Evolutionary conservation across 2,329 filamentous ascomycete genomes (phyloP).

Genomic region (Aspergillus sp.): DNA sequence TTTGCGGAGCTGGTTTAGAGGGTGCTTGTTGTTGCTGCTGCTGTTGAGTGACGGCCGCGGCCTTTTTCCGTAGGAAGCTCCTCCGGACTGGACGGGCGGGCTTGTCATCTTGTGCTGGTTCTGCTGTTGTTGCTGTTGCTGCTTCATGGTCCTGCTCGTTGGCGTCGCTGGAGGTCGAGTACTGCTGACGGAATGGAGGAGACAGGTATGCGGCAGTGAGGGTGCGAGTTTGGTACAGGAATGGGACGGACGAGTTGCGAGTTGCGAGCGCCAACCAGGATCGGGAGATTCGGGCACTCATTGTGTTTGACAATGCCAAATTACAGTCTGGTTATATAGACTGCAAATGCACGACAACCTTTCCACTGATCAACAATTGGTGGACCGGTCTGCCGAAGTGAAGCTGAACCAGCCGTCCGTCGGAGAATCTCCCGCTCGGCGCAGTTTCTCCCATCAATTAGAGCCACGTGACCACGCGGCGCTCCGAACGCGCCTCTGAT

Average conservation of each 20-base stretch:
- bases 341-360: background rate
- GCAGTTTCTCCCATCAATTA: background rate
- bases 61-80: slow-evolving; percentile 18
- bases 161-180: background rate
- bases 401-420: background rate
- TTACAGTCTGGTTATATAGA: background rate
- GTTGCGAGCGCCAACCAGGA: slow-evolving; percentile 30
- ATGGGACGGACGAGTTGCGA: slow-evolving; percentile 56
- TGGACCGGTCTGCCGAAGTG: background rate
- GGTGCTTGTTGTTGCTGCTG: background rate
- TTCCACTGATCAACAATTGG: too few species aligned
- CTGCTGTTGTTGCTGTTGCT: background rate
- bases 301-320: slow-evolving; percentile 4
- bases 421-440: background rate
- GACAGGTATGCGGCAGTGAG: slow-evolving; percentile 36
- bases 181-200: slow-evolving; percentile 9
- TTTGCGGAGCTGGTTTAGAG: background rate
- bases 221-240: slow-evolving; percentile 72
- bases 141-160: background rate
- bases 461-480: slow-evolving; percentile 4
- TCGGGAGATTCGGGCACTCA: slow-evolving; percentile 35
- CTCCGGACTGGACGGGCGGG: slow-evolving; percentile 13
- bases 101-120: background rate
- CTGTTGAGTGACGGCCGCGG: background rate
- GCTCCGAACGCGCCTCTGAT: background rate